phyloP scores from a whole-genome alignment of 345 rosid species.

The Cardamine occulta region DNA sequence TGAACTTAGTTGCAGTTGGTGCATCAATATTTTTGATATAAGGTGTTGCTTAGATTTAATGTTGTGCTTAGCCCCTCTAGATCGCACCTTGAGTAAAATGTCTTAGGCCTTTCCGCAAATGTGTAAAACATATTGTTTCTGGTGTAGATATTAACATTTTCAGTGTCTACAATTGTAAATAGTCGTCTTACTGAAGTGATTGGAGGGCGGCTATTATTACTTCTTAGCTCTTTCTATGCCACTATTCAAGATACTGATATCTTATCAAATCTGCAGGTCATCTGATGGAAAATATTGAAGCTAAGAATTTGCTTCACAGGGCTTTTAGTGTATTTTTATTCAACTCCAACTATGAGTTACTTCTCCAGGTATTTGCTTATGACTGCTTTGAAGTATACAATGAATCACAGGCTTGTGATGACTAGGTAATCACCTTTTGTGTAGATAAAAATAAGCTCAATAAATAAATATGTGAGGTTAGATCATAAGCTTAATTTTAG shows the following conservation, averaged over 20 bases:
- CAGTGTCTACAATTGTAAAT: neutral
- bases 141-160: neutral
- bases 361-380: slow-evolving; percentile 78
- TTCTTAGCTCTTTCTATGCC: neutral
- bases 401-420: neutral
- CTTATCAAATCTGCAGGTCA: slow-evolving; percentile 65
- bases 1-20: neutral
- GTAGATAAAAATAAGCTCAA: slow-evolving; percentile 7
- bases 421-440: slow-evolving; percentile 14
- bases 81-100: neutral
- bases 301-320: slow-evolving; percentile 81
- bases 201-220: neutral
- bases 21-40: neutral
- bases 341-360: slow-evolving; percentile 92
- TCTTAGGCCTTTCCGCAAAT: neutral
- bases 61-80: neutral
- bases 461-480: neutral
- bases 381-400: slow-evolving; percentile 21
- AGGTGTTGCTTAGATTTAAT: neutral
- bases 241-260: slow-evolving; percentile 4
- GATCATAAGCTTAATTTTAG: slow-evolving; percentile 1
- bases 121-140: neutral
- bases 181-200: neutral
- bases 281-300: slow-evolving; percentile 89
- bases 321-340: slow-evolving; percentile 97